These are phyloP conservation scores for Verticillium dahliae DNA, from an alignment of 2,329 filamentous ascomycete genomes.

Conservation along the genomic window DNA sequence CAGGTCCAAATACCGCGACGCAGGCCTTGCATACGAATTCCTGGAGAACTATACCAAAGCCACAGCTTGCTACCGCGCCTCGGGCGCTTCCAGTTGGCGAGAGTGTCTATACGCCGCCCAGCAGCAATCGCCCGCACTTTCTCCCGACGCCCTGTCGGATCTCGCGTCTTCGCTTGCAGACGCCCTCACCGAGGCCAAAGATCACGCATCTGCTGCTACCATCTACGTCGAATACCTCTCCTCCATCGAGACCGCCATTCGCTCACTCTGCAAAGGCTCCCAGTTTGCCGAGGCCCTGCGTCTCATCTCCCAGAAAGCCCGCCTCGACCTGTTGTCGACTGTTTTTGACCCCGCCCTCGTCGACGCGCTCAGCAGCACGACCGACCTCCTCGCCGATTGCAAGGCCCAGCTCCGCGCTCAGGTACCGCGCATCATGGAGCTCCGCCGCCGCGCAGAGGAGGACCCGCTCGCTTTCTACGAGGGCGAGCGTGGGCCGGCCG, in stretches of 20 bases:
- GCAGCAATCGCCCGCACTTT: slow-evolving; percentile 55
- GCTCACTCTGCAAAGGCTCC: slow-evolving; percentile 80
- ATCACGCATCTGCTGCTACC: slow-evolving; percentile 71
- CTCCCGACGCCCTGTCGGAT: slow-evolving; percentile 51
- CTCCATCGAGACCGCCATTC: slow-evolving; percentile 63
- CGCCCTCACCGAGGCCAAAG: slow-evolving; percentile 74
- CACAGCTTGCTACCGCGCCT: slow-evolving; percentile 75
- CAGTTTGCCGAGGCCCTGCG: slow-evolving; percentile 86
- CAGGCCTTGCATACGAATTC: slow-evolving; percentile 86
- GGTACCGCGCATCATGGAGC: slow-evolving; percentile 75
- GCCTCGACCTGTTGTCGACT: slow-evolving; percentile 55
- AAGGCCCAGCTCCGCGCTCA: slow-evolving; percentile 78
- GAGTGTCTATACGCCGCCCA: slow-evolving; percentile 79
- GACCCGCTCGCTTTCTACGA: slow-evolving; percentile 89
- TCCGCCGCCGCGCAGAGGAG: slow-evolving; percentile 71
- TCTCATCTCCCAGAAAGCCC: slow-evolving; percentile 55
- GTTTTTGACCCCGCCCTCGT: slow-evolving; percentile 73
- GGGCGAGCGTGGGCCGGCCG: slow-evolving; percentile 57
- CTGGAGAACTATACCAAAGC: slow-evolving; percentile 68
- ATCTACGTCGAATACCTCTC: slow-evolving; percentile 77
- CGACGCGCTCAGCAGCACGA: slow-evolving; percentile 75
- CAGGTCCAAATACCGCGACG: slow-evolving; percentile 74
- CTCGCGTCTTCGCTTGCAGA: slow-evolving; percentile 73
- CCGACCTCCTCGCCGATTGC: slow-evolving; percentile 91
- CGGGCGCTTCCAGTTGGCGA: slow-evolving; percentile 73